Conservation (phyloP, 1,284 basidiomycete genomes). For the Omphalotus olearius region DNA sequence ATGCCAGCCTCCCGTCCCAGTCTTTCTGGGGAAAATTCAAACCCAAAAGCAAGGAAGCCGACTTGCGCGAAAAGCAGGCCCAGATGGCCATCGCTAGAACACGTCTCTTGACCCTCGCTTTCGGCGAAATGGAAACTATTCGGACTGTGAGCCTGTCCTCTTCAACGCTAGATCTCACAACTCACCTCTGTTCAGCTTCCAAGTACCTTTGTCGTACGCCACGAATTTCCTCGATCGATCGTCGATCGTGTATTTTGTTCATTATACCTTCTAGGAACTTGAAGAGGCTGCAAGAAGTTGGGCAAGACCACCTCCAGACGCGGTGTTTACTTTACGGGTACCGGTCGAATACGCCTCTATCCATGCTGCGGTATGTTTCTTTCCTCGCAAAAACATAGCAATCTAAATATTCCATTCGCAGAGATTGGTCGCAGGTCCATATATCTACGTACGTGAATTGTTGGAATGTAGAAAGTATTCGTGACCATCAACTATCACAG, state of each 20-base stretch:
- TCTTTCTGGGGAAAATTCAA: constrained; percentile 72
- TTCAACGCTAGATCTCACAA: constrained; percentile 9
- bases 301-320: constrained; percentile 77
- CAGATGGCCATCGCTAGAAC: constrained; percentile 64
- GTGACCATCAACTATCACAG: constrained; percentile 30
- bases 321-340: constrained; percentile 64
- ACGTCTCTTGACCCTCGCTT: constrained; percentile 74
- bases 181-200: constrained; percentile 46
- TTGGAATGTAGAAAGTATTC: not conserved
- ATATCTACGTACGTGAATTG: constrained; percentile 61
- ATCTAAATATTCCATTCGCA: constrained; percentile 23
- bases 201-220: constrained; percentile 51
- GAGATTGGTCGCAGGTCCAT: constrained; percentile 72
- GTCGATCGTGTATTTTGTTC: not conserved
- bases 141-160: constrained; percentile 46
- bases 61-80: constrained; percentile 45
- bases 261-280: constrained; percentile 50
- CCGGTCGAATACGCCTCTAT: constrained; percentile 80
- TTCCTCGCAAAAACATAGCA: constrained; percentile 7
- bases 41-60: constrained; percentile 56
- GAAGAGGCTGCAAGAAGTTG: constrained; percentile 74
- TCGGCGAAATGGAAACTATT: constrained; percentile 79
- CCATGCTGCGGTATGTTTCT: constrained; percentile 62
- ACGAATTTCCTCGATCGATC: not conserved
- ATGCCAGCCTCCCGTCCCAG: constrained; percentile 56